These are phyloP conservation scores for Syzygium oleosum DNA, from an alignment of 345 rosid species.

Conservation along the genomic window DNA sequence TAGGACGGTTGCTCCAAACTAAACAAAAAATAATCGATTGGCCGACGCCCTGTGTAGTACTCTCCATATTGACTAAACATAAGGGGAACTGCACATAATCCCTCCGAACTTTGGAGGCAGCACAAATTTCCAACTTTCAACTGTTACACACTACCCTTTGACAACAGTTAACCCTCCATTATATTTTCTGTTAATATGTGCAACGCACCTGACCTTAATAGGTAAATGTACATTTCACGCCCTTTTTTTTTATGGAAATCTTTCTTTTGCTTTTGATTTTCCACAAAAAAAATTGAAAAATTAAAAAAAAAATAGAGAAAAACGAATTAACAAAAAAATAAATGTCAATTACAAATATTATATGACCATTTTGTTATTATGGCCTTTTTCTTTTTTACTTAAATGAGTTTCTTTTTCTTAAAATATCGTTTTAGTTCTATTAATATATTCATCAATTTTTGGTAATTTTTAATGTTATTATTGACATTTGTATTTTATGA, in stretches of 20 bases:
- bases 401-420: background rate
- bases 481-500: background rate
- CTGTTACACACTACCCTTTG: background rate
- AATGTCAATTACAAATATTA: background rate
- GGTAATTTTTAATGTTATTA: background rate
- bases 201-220: background rate
- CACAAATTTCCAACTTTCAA: background rate
- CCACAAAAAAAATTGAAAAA: background rate
- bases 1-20: background rate
- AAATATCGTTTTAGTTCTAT: background rate
- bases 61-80: background rate
- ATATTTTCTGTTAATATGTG: background rate
- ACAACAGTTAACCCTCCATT: background rate
- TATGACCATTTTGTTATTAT: background rate
- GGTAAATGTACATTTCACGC: background rate
- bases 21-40: background rate
- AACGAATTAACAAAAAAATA: background rate
- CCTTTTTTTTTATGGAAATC: background rate
- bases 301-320: background rate
- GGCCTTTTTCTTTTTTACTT: background rate
- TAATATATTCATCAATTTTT: background rate
- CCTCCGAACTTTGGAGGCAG: background rate
- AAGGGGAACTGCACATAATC: background rate
- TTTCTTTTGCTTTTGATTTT: background rate
- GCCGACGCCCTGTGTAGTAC: background rate